These are phyloP conservation scores for Ajuga chamaepitys DNA, from an alignment of 257 asterid genomes.

Conservation along the genomic window DNA sequence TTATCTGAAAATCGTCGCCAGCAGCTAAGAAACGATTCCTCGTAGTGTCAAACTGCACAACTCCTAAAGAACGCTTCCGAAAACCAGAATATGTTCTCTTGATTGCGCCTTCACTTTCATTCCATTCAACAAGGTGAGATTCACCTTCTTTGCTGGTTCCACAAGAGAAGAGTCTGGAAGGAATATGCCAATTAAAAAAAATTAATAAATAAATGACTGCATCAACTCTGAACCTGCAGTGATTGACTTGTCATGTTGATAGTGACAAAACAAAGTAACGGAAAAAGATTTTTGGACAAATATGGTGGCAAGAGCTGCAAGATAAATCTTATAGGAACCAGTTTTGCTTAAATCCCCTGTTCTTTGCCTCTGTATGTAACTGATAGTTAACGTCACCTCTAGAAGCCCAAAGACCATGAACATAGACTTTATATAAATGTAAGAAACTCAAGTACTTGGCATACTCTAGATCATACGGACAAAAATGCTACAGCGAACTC, in stretches of 20 bases:
- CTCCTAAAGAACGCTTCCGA: slow-evolving; percentile 80
- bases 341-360: no score
- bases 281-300: no score
- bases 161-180: slow-evolving; percentile 87
- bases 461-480: not conserved
- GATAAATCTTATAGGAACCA: no score
- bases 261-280: no score
- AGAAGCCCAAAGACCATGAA: not conserved
- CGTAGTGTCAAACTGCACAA: slow-evolving; percentile 92
- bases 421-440: not conserved
- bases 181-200: slow-evolving; percentile 11
- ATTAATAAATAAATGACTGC: not conserved
- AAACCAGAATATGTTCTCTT: slow-evolving; percentile 88
- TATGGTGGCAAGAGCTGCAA: no score
- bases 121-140: slow-evolving; percentile 98
- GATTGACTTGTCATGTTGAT: no score
- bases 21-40: slow-evolving; percentile 88
- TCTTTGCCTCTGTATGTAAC: no score
- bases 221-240: not conserved
- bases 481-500: not conserved
- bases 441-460: not conserved
- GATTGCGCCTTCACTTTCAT: slow-evolving; percentile 97
- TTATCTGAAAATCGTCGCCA: slow-evolving; percentile 89
- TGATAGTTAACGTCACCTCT: no score
- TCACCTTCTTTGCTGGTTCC: slow-evolving; percentile 99